phyloP scores from a whole-genome alignment of 2,329 filamentous ascomycete species.

The Diaporthe ampelina region DNA sequence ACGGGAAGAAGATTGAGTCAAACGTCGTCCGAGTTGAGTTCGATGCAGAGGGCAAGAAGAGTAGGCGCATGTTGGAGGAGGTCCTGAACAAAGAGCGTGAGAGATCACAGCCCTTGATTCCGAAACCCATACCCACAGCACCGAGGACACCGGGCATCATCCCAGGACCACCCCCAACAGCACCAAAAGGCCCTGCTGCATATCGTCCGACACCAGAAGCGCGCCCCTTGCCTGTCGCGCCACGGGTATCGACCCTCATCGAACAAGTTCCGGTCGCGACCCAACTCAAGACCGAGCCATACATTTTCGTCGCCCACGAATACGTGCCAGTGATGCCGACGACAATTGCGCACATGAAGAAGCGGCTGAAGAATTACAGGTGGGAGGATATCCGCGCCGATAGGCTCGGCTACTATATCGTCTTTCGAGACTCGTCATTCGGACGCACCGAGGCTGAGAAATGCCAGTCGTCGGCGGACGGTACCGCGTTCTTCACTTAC shows the following conservation, averaged over 20 bases:
- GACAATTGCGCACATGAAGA: constrained; percentile 91
- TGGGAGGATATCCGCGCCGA: constrained; percentile 89
- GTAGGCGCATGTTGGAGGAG: constrained; percentile 81
- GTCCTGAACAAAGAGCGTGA: constrained; percentile 78
- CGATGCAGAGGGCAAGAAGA: constrained; percentile 89
- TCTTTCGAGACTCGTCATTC: constrained; percentile 84
- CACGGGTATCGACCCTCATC: constrained; percentile 38
- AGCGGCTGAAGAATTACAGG: constrained; percentile 85
- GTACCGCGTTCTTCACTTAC: constrained; percentile 91
- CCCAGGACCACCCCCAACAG: constrained; percentile 81
- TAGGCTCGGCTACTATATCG: constrained; percentile 87
- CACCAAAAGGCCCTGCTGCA: constrained; percentile 86
- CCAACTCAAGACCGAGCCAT: constrained; percentile 83
- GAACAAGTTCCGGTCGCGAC: constrained; percentile 62
- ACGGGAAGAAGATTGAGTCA: constrained; percentile 84
- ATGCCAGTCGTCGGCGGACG: constrained; percentile 84
- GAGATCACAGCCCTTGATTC: constrained; percentile 60
- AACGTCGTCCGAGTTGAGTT: constrained; percentile 85
- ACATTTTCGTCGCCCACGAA: constrained; percentile 89
- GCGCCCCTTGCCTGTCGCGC: constrained; percentile 39
- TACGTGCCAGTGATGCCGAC: constrained; percentile 89
- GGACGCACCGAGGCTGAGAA: constrained; percentile 86
- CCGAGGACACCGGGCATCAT: constrained; percentile 59
- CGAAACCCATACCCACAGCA: constrained; percentile 49
- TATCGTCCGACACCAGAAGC: constrained; percentile 56